phyloP scores from a whole-genome alignment of 768 basidiomycete genomes.

The Rhodocollybia butyracea region DNA sequence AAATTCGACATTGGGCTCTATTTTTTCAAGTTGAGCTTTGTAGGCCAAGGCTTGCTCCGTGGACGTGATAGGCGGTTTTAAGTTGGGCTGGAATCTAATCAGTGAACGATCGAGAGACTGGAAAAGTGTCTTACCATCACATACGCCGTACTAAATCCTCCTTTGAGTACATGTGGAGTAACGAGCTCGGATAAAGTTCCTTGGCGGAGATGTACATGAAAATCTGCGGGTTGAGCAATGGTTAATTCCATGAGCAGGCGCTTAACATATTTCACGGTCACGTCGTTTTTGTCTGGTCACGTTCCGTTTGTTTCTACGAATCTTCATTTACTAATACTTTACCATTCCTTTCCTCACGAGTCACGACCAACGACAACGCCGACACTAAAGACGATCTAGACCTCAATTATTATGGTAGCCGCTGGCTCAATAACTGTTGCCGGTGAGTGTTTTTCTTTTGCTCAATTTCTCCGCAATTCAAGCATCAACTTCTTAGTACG shows the following conservation, averaged over 20 bases:
- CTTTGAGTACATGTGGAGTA: slow-evolving; percentile 83
- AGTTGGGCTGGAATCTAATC: slow-evolving; percentile 68
- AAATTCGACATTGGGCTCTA: slow-evolving; percentile 80
- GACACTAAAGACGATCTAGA: slow-evolving; percentile 1
- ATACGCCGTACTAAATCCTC: slow-evolving; percentile 90
- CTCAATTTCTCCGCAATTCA: neutral
- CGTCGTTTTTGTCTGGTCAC: slow-evolving; percentile 17
- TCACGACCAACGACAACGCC: slow-evolving; percentile 3
- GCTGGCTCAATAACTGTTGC: slow-evolving; percentile 88
- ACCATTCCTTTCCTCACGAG: neutral
- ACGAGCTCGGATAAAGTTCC: slow-evolving; percentile 80
- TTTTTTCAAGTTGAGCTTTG: slow-evolving; percentile 64
- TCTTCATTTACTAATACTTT: too few species aligned
- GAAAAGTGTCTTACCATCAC: slow-evolving; percentile 72
- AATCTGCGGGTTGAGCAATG: slow-evolving; percentile 75
- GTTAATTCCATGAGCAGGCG: slow-evolving; percentile 34
- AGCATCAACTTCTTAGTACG: slow-evolving; percentile 57
- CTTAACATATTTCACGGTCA: neutral
- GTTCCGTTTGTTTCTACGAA: too few species aligned
- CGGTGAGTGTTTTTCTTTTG: slow-evolving; percentile 41
- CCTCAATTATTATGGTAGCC: slow-evolving; percentile 53
- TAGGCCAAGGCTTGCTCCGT: slow-evolving; percentile 82
- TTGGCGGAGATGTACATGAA: slow-evolving; percentile 96
- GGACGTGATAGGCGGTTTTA: slow-evolving; percentile 82
- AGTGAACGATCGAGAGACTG: slow-evolving; percentile 10